These are phyloP conservation scores for Penicillium taxi DNA, from an alignment of 495 filamentous ascomycete species.

Conservation along the genomic window DNA sequence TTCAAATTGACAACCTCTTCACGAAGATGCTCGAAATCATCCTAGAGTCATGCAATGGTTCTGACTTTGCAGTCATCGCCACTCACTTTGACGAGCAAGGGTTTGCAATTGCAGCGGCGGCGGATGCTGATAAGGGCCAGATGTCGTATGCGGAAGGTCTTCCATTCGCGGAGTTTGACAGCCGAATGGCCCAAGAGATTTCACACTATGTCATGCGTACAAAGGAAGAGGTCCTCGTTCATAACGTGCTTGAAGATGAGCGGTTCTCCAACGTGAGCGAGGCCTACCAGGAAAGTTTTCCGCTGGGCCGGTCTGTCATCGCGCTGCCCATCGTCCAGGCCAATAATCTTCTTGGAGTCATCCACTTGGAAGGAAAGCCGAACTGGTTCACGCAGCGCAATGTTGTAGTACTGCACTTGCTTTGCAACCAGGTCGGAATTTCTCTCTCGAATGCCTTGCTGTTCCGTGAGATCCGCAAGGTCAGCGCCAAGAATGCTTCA, in stretches of 20 bases:
- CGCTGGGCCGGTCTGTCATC: conserved; percentile 68
- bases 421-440: conserved; percentile 85
- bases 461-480: conserved; percentile 72
- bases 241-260: conserved; percentile 76
- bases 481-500: conserved; percentile 69
- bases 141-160: conserved; percentile 50
- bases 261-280: conserved; percentile 76
- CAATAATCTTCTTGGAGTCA: conserved; percentile 66
- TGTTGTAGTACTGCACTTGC: conserved; percentile 71
- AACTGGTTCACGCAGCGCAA: conserved; percentile 85
- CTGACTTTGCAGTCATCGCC: conserved; percentile 70
- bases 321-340: conserved; percentile 79
- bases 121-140: conserved; percentile 56
- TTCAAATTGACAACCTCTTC: conserved; percentile 74
- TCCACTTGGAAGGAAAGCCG: conserved; percentile 78
- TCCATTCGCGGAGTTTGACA: conserved; percentile 53
- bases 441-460: conserved; percentile 81
- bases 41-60: conserved; percentile 73
- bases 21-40: conserved; percentile 89
- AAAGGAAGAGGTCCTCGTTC: conserved; percentile 73
- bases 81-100: conserved; percentile 61
- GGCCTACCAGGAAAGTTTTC: conserved; percentile 58
- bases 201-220: conserved; percentile 78
- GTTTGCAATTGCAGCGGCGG: conserved; percentile 73
- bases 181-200: conserved; percentile 68